Evolutionary conservation across 2,329 filamentous ascomycete species (phyloP).

Genomic region (Diaporthe australafricana): DNA sequence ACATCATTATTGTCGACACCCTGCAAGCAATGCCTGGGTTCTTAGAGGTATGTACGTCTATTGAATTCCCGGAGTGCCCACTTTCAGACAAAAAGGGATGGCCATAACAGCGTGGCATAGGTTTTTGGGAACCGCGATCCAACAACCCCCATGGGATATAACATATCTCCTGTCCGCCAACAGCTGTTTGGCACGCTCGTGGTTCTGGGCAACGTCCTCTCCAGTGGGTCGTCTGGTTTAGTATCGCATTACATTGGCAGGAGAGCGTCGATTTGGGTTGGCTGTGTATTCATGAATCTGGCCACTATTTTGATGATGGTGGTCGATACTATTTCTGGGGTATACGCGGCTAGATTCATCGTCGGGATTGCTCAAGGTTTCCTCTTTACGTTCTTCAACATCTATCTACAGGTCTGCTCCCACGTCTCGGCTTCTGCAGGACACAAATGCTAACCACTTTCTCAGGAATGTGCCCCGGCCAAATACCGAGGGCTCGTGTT

Average conservation of each 20-base stretch:
- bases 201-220: neutral
- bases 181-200: neutral
- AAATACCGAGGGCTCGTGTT: conserved; percentile 10
- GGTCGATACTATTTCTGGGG: neutral
- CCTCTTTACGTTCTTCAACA: neutral
- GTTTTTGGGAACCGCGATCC: conserved; percentile 16
- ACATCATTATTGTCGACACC: neutral
- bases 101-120: neutral
- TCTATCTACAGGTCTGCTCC: neutral
- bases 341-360: conserved; percentile 1
- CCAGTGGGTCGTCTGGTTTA: neutral
- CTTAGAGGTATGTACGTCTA: neutral
- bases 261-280: conserved; percentile 11
- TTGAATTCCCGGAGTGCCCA: accelerated
- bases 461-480: conserved; percentile 1
- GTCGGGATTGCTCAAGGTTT: conserved; percentile 3
- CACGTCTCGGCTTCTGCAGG: neutral
- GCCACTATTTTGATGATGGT: conserved; percentile 4
- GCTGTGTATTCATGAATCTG: neutral
- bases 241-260: neutral
- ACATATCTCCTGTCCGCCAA: conserved; percentile 12
- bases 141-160: conserved; percentile 3
- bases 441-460: neutral
- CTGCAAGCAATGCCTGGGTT: conserved; percentile 23
- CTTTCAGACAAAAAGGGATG: neutral